Base-by-base conservation (phyloP, 768 basidiomycete genomes). In the Mycena floridula region DNA sequence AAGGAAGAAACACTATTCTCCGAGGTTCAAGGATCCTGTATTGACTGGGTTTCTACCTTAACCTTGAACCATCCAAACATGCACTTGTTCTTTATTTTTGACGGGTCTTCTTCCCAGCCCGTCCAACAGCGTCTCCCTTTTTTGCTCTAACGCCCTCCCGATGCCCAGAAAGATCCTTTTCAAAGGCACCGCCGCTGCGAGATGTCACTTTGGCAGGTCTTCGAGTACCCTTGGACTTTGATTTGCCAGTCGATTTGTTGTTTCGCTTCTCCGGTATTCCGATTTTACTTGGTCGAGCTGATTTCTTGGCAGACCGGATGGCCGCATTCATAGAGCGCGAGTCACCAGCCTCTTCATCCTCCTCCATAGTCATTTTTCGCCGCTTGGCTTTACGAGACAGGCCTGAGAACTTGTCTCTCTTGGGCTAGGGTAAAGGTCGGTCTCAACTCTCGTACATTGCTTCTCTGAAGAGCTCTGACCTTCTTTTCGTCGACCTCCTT, bases 331-430 rank as follows among this genome's bases (percentile, higher is more conserved):
- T 64, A 7, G 74, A 67, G 20, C 69, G 73, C 25, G 61, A 65
- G 44, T 81, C 79, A 13, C 73, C 76, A 4, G 66, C 45, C 44
- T 82, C 81, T 41, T 79, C 76, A 50, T 94, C 90, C 50, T 84
- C 82, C 58, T 93, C 88, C 61, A 78, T 71, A 6, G 85, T 84
- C 68, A 94, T 70, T 66, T 93, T 96, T 56, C 92, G 75, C 47
- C 95, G 76, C 61, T 96, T 97, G 41, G 76, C 81, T 57, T 76
- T 82, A 48, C 95, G 80, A n/a, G 92, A 85, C 9, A 97, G 74
- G 8, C 93, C 94, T 6, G 86, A 72, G 48, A 80, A 77, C 51
- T 82, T 85, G 54, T 89, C 85, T 52, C 86, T 74, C 60, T 85
- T 86, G 15, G 80, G 80, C 85, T 89, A 57, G 8, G 38, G 27